Percentiles rank a stretch among this genome's conserved stretches.
These are phyloP conservation scores for Fusarium marasasianum DNA, from an alignment of 2,329 filamentous ascomycete species.

Conservation along the genomic window DNA sequence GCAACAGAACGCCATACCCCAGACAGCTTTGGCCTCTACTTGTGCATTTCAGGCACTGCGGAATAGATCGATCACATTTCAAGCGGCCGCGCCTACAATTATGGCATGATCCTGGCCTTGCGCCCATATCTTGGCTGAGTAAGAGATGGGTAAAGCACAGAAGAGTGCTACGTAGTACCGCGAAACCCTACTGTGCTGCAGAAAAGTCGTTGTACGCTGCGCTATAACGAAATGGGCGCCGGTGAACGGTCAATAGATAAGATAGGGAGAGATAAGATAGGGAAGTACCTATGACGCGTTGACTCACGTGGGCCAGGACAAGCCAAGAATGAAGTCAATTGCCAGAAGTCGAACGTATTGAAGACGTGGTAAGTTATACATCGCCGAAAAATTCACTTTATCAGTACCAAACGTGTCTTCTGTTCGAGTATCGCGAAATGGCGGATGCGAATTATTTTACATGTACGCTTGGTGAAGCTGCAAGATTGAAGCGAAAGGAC, in stretches of 20 bases:
- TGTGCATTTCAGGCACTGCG: not conserved
- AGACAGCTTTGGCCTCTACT: not conserved
- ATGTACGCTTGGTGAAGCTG: constrained; percentile 68
- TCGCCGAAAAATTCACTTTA: not conserved
- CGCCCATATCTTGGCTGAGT: not conserved
- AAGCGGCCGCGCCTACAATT: not conserved
- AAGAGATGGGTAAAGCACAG: rapidly evolving
- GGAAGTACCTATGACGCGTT: not conserved
- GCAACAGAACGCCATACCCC: not conserved
- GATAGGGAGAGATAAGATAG: not conserved
- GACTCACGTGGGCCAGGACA: not conserved
- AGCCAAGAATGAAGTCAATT: not conserved
- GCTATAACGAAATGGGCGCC: not conserved
- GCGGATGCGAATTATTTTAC: constrained; percentile 62
- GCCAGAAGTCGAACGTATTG: not conserved
- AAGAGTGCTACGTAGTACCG: not conserved
- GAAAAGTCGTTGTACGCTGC: not conserved
- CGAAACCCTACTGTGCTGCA: not conserved
- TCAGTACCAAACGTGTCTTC: rapidly evolving
- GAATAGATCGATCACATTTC: not conserved
- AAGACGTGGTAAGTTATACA: too few species aligned
- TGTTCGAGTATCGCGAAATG: not conserved
- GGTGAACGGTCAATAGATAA: not conserved
- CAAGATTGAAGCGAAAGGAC: constrained; percentile 44
- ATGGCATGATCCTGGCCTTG: not conserved